Percentiles rank a stretch among this genome's conserved stretches.
Evolutionary conservation across 768 basidiomycete species (phyloP).

Genomic region (Tricholoma matsutake): DNA sequence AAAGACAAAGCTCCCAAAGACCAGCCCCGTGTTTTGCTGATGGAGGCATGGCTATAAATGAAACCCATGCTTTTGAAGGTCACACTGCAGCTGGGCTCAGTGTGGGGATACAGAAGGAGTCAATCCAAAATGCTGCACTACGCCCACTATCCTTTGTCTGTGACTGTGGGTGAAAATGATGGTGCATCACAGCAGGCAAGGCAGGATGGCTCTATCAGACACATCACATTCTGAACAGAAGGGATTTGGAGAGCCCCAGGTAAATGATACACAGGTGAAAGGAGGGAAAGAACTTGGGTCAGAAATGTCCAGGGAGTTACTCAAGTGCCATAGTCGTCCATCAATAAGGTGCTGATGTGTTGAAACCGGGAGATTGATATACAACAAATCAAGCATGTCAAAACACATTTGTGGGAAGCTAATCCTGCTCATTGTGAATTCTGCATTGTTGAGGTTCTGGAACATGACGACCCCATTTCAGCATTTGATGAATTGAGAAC

Average conservation of each 20-base stretch:
- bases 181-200: not conserved
- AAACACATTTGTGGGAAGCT: too few relatives aligned
- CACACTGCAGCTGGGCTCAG: not conserved
- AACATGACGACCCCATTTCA: too few relatives aligned
- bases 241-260: not conserved
- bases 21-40: too few relatives aligned
- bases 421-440: too few relatives aligned
- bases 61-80: not conserved
- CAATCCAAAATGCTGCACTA: not conserved
- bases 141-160: not conserved
- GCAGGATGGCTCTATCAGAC: not conserved
- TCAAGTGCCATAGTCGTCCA: too few relatives aligned
- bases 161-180: not conserved
- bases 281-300: not conserved
- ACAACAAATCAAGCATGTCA: too few relatives aligned
- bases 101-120: not conserved
- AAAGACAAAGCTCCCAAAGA: too few relatives aligned
- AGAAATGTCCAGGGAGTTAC: not conserved
- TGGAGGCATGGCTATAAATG: not conserved
- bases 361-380: too few relatives aligned
- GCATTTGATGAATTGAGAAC: too few relatives aligned
- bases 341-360: too few relatives aligned
- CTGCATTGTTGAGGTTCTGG: too few relatives aligned
- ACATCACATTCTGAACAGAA: not conserved
- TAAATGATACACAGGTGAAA: not conserved